Evolutionary conservation across 2,329 filamentous ascomycete species (phyloP).

Genomic region (Dothistroma septosporum): DNA sequence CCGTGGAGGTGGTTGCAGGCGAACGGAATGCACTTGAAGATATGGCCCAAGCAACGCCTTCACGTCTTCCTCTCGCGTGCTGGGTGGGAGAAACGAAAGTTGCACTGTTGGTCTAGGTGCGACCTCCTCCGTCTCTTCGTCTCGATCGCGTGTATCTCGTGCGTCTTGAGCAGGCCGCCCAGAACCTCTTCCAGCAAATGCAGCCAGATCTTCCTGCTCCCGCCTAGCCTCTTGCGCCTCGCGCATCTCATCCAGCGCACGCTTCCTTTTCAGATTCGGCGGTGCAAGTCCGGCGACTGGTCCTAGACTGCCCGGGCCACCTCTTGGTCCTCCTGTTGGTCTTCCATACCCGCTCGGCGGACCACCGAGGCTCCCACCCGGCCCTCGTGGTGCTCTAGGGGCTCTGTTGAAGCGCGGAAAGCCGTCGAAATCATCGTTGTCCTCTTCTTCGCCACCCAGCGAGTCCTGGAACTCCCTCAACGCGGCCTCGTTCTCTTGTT

Average conservation of each 20-base stretch:
- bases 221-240: conserved; percentile 29
- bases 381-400: conserved; percentile 16
- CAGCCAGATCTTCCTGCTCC: conserved; percentile 24
- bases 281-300: conserved; percentile 37
- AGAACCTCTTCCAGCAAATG: conserved; percentile 9
- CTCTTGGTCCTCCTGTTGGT: conserved; percentile 34
- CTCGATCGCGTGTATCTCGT: conserved; percentile 3
- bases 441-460: conserved; percentile 53
- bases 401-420: conserved; percentile 16
- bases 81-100: conserved; percentile 52
- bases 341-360: conserved; percentile 24
- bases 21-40: conserved; percentile 28
- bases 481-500: conserved; percentile 80
- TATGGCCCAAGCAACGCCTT: conserved; percentile 40
- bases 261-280: conserved; percentile 33
- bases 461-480: conserved; percentile 84
- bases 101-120: conserved; percentile 52
- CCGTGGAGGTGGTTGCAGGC: conserved; percentile 18
- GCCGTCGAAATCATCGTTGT: conserved; percentile 33
- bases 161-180: conserved; percentile 29
- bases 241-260: conserved; percentile 32
- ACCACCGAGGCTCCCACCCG: conserved; percentile 12
- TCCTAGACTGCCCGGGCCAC: conserved; percentile 49
- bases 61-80: conserved; percentile 58
- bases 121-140: conserved; percentile 39